Percentiles rank a stretch among this genome's conserved stretches.
phyloP scores from a whole-genome alignment of 768 basidiomycete genomes.

The Aureoboletus auriporus region DNA sequence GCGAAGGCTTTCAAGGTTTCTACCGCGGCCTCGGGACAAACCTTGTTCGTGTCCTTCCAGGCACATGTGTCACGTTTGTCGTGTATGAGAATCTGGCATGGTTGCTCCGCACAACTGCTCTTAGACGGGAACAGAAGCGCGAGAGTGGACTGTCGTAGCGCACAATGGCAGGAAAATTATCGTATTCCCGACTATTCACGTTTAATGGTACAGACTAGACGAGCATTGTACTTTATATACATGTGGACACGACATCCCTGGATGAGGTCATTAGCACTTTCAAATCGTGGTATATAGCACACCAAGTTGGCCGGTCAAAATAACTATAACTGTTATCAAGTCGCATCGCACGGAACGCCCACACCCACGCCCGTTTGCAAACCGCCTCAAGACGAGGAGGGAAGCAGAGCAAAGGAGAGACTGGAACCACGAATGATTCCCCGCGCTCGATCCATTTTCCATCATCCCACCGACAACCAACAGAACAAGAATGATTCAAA shows the following conservation, averaged over 20 bases:
- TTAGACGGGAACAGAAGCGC: slow-evolving; percentile 38
- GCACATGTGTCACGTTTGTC: slow-evolving; percentile 97
- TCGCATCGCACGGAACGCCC: slow-evolving; percentile 23
- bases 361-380: slow-evolving; percentile 21
- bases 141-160: slow-evolving; percentile 4
- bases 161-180: background rate
- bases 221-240: slow-evolving; percentile 7
- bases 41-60: slow-evolving; percentile 89
- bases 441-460: slow-evolving; percentile 19
- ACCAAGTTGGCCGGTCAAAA: slow-evolving; percentile 21
- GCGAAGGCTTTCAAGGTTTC: slow-evolving; percentile 82
- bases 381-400: slow-evolving; percentile 25
- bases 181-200: slow-evolving; percentile 5
- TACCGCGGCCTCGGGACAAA: slow-evolving; percentile 96
- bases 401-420: slow-evolving; percentile 18
- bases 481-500: background rate
- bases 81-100: slow-evolving; percentile 94
- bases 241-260: background rate
- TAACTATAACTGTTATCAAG: slow-evolving; percentile 28
- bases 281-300: background rate
- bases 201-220: background rate
- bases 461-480: slow-evolving; percentile 28
- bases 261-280: slow-evolving; percentile 7
- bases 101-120: slow-evolving; percentile 66
- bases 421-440: slow-evolving; percentile 20